Base-by-base conservation (phyloP, 768 basidiomycete genomes). In the Rossbeevera mucosa region DNA sequence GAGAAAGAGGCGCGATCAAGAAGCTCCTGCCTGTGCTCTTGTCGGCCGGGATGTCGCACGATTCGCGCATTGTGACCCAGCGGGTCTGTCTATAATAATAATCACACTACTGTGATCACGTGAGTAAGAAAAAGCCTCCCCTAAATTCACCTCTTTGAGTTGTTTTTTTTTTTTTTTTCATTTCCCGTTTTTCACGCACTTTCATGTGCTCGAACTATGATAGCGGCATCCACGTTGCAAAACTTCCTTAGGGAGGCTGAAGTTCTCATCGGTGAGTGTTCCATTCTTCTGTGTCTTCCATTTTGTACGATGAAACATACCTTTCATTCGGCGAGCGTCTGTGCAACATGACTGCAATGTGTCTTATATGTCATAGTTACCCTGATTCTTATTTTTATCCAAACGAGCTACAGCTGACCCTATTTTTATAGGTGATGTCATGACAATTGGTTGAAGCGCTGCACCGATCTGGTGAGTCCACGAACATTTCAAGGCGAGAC, bases 301-400 rank as follows among this genome's bases (percentile, higher is more conserved):
- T 29, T 44, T 44, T 56, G 2, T 8, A 18, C 66, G 86, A 88
- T 88, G 86, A 84, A 71, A 78, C n/a, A 63, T 64, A 64, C 63
- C 60, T 68, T 70, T 57, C 63, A 53, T 36, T 20, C 61, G 74
- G 68, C 71, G 79, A 83, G 82, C 71, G 74, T 75, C 72, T 68
- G 66, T 67, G 30, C 67, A 59, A 72, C 62, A 64, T 74, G 75
- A 68, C 64, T 4, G 70, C 80, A 57, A 76, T 82, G 86, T 75
- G 67, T 67, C 66, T 66, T 75, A 78, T 75, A 79, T 86, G 88
- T 90, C 88, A 90, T 90, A 88, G 88, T 89, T 89, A 90, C 88
- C 85, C 88, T 89, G 88, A 90, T 80, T 20, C 76, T 9, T 26
- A 0, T 61, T 54, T 26, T 33, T 31, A 7, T 30, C 7, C 30